phyloP scores from a whole-genome alignment of 257 asterid species.

The Ilex aquifolium region DNA sequence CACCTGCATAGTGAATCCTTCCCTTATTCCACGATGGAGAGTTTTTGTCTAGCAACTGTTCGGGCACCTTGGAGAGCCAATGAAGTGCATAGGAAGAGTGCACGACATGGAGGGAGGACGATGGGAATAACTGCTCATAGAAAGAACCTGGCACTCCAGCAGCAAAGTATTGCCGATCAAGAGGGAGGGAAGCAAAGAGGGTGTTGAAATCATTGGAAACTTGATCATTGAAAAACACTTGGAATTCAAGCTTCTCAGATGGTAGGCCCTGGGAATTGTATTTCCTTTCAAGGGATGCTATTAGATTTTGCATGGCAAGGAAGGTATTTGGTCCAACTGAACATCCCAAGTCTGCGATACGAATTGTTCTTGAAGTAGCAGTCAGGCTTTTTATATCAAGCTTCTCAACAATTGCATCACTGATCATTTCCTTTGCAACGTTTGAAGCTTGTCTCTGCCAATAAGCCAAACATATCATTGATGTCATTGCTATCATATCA shows the following conservation, averaged over 20 bases:
- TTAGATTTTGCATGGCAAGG: slow-evolving; percentile 8
- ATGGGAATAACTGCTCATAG: slow-evolving; percentile 12
- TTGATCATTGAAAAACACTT: slow-evolving; percentile 19
- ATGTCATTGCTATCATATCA: too few relatives aligned
- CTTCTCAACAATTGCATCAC: background rate
- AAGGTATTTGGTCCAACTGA: slow-evolving; percentile 16
- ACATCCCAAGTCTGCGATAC: too few relatives aligned
- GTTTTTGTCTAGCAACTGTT: slow-evolving; percentile 1
- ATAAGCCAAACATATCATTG: too few relatives aligned
- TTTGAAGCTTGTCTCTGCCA: background rate
- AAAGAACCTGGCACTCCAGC: slow-evolving; percentile 16
- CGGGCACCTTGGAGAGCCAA: slow-evolving; percentile 20
- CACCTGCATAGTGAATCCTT: background rate
- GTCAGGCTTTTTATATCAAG: background rate
- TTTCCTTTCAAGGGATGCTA: slow-evolving; percentile 4
- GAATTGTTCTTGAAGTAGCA: background rate
- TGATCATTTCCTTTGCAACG: background rate
- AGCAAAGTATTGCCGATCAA: background rate
- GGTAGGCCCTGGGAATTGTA: background rate
- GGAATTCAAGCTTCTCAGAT: slow-evolving; percentile 2
- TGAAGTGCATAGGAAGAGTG: slow-evolving; percentile 13
- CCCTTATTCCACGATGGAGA: slow-evolving; percentile 19
- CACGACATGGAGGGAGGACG: slow-evolving; percentile 1
- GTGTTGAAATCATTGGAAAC: slow-evolving; percentile 18
- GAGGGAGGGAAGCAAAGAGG: slow-evolving; percentile 7